These are phyloP conservation scores for Magnaporthiopsis poae DNA, from an alignment of 2,329 filamentous ascomycete species.

Conservation along the genomic window DNA sequence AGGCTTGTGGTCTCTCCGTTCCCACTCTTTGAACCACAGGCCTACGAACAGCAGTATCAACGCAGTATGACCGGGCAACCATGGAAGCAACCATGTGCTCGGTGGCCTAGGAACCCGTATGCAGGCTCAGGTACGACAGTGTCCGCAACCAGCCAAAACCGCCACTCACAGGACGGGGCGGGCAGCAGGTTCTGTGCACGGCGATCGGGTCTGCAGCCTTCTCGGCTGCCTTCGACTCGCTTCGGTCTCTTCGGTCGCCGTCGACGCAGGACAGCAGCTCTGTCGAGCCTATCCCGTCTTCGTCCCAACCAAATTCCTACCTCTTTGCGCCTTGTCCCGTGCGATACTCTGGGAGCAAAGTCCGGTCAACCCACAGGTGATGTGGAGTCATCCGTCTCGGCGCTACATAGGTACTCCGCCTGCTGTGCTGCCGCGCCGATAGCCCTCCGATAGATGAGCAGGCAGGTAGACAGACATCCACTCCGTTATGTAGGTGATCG, in stretches of 20 bases:
- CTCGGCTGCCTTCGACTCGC: neutral
- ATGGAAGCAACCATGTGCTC: neutral
- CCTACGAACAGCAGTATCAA: neutral
- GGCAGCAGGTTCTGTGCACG: neutral
- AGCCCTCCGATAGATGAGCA: neutral
- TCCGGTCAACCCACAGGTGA: neutral
- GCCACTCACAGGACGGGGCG: neutral
- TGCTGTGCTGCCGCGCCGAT: neutral
- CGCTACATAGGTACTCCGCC: neutral
- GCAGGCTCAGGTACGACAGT: neutral
- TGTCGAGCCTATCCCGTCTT: neutral
- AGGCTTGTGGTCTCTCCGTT: too few species aligned
- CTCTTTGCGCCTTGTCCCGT: neutral
- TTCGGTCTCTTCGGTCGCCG: neutral
- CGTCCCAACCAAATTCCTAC: neutral
- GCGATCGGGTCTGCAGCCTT: neutral
- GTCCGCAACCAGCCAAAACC: neutral
- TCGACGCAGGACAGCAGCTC: neutral
- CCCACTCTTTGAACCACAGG: neutral
- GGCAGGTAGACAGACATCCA: neutral
- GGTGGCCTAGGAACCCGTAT: too few species aligned
- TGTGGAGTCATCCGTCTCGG: neutral
- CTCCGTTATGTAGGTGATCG: neutral
- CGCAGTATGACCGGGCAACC: neutral
- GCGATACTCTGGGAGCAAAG: neutral